Evolutionary conservation across 2,329 filamentous ascomycete species (phyloP), one percentile per base, ranked within the genome.

Genomic region (Lachnellula subtilissima): DNA sequence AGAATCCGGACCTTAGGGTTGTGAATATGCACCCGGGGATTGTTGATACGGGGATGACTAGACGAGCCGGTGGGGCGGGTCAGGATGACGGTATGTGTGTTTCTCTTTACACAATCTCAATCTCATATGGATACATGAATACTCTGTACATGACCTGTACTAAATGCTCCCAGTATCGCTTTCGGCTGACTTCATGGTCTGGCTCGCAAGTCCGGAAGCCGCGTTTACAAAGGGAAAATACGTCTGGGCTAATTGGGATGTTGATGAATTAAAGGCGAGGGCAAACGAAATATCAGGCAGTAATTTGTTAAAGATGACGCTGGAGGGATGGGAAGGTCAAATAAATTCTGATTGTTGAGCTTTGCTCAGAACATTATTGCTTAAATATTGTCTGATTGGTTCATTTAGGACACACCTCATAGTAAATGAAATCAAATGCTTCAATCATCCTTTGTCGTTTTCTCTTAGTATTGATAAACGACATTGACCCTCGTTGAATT

Each of bases 241-340:
- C 52, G 61, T 73, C 7, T 73, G 69, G 68, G 67, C 67, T 3
- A 69, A 71, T 35, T 75, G 73, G 72, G 73, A 76, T 66, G 72
- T 75, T 4, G 67, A 74, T n/a, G 73, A 76, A 57, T 57, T 74
- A 52, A 14, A 60, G 52, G 22, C n/a, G 15, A 54, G 45, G 32
- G 48, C 36, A 4, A 23, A 57, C 11, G 55, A 55, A 25, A 54
- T 55, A 11, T 40, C 9, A 23, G 11, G n/a, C 12, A 17, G 37
- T 39, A 17, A 39, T 39, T 39, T 39, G 37, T 17, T 39, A 9
- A 39, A 39, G n/a, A 14, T 39, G 37, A 39, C n/a, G 37, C n/a
- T 39, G 37, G 25, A 25, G 25, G 25, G 25, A 25, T 25, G 25
- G 25, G 4, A 25, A 25, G 25, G 25, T 25, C 4, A 22, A 22